Evolutionary conservation across 371 early-diverging fungal genomes (phyloP).

Genomic region (Mortierella sp.): DNA sequence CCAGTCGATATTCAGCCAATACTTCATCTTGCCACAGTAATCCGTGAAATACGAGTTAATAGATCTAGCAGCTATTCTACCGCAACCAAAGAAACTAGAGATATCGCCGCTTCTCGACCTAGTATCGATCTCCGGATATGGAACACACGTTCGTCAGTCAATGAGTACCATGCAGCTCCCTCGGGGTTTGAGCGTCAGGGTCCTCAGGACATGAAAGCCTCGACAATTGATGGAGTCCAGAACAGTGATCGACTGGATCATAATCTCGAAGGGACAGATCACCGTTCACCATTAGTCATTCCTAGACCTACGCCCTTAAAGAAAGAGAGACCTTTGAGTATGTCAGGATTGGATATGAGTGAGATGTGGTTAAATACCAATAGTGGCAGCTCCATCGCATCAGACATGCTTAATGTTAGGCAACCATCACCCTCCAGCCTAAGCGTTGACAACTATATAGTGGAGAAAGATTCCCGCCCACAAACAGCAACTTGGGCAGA

Average conservation of each 20-base stretch:
- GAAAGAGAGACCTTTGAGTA: slow-evolving; percentile 24
- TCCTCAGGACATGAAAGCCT: slow-evolving; percentile 10
- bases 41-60: slow-evolving; percentile 28
- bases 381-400: background rate
- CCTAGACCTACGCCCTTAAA: slow-evolving; percentile 12
- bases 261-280: slow-evolving; percentile 43
- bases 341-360: slow-evolving; percentile 32
- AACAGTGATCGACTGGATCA: slow-evolving; percentile 46
- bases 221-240: slow-evolving; percentile 44
- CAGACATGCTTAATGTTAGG: background rate
- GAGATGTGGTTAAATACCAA: slow-evolving; percentile 24
- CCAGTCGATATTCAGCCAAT: slow-evolving; percentile 49
- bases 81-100: slow-evolving; percentile 1
- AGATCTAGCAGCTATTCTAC: background rate
- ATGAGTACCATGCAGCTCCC: slow-evolving; percentile 1
- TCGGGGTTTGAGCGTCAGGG: background rate
- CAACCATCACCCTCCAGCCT: slow-evolving; percentile 21
- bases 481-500: slow-evolving; percentile 48
- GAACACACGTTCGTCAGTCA: slow-evolving; percentile 15
- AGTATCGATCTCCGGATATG: slow-evolving; percentile 38
- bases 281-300: slow-evolving; percentile 22
- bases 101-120: slow-evolving; percentile 2
- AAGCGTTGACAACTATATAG: slow-evolving; percentile 27
- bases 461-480: slow-evolving; percentile 16
- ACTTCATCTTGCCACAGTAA: slow-evolving; percentile 27